A percentile compares a stretch with the other conserved stretches of the same genome.
phyloP scores from a whole-genome alignment of 768 basidiomycete species.

The Mycena venus region DNA sequence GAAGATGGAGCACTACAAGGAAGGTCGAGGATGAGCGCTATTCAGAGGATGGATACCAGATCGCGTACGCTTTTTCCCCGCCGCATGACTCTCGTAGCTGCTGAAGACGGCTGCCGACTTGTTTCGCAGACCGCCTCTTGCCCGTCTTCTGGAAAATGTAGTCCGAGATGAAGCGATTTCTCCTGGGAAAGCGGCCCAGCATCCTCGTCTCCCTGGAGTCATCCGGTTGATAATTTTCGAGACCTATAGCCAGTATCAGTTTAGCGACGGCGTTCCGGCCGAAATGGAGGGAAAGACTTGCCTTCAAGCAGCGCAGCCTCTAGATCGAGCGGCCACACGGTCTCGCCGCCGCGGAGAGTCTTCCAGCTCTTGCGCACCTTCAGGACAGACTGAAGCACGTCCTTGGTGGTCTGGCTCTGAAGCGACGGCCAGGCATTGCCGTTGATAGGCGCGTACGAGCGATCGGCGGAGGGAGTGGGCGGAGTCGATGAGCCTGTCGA shows the following conservation, averaged over 20 bases:
- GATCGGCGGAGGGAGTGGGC: slow-evolving; percentile 31
- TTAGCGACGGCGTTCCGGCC: slow-evolving; percentile 15
- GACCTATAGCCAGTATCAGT: slow-evolving; percentile 58
- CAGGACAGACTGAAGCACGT: slow-evolving; percentile 77
- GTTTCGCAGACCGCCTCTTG: slow-evolving; percentile 79
- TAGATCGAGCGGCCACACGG: slow-evolving; percentile 85
- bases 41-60: slow-evolving; percentile 14
- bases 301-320: slow-evolving; percentile 86
- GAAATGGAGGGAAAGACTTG: slow-evolving; percentile 39
- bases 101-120: slow-evolving; percentile 85
- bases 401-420: slow-evolving; percentile 57
- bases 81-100: slow-evolving; percentile 82
- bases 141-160: slow-evolving; percentile 80
- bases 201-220: slow-evolving; percentile 81
- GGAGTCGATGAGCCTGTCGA: slow-evolving; percentile 27
- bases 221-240: slow-evolving; percentile 78
- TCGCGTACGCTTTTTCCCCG: slow-evolving; percentile 76
- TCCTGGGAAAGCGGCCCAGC: slow-evolving; percentile 81
- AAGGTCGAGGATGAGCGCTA: slow-evolving; percentile 13
- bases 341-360: slow-evolving; percentile 77
- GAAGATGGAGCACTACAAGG: slow-evolving; percentile 58
- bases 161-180: slow-evolving; percentile 86
- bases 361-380: slow-evolving; percentile 83
- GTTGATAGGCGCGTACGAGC: slow-evolving; percentile 24
- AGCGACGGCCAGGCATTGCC: slow-evolving; percentile 37